These are phyloP conservation scores for Byssochlamys sp. DNA, from an alignment of 2,329 filamentous ascomycete genomes.

Conservation along the genomic window DNA sequence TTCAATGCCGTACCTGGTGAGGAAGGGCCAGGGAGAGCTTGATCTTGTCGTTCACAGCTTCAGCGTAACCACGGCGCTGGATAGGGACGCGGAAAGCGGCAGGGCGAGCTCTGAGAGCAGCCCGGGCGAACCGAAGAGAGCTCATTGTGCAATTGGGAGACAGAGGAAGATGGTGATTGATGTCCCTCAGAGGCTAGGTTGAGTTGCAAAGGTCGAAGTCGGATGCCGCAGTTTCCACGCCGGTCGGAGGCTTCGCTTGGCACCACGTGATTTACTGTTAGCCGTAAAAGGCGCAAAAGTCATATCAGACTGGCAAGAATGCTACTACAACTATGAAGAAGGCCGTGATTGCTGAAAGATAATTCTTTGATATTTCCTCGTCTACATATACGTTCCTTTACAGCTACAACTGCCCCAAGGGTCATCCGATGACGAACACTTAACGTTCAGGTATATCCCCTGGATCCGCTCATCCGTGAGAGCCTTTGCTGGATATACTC, in stretches of 20 bases:
- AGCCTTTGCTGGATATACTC: neutral
- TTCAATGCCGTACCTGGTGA: slow-evolving; percentile 71
- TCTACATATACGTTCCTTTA: neutral
- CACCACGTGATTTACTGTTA: slow-evolving; percentile 5
- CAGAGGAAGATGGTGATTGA: slow-evolving; percentile 20
- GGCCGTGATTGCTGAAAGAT: neutral
- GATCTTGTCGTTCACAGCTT: slow-evolving; percentile 84
- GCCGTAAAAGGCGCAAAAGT: neutral
- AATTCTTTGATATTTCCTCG: neutral
- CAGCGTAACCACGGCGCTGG: slow-evolving; percentile 84
- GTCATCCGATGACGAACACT: neutral
- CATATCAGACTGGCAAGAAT: neutral
- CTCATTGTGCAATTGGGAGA: slow-evolving; percentile 56
- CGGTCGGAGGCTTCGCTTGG: slow-evolving; percentile 5
- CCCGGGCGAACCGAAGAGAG: slow-evolving; percentile 83
- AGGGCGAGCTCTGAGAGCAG: slow-evolving; percentile 75
- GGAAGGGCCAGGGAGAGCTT: slow-evolving; percentile 95
- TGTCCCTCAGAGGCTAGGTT: slow-evolving; percentile 22
- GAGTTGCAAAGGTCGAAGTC: slow-evolving; percentile 11
- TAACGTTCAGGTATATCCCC: neutral
- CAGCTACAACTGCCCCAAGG: neutral
- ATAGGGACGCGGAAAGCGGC: slow-evolving; percentile 64
- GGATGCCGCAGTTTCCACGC: slow-evolving; percentile 6
- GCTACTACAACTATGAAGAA: neutral
- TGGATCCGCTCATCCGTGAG: neutral